Conservation (phyloP, 345 rosid genomes). For the Iberis pinnata region DNA sequence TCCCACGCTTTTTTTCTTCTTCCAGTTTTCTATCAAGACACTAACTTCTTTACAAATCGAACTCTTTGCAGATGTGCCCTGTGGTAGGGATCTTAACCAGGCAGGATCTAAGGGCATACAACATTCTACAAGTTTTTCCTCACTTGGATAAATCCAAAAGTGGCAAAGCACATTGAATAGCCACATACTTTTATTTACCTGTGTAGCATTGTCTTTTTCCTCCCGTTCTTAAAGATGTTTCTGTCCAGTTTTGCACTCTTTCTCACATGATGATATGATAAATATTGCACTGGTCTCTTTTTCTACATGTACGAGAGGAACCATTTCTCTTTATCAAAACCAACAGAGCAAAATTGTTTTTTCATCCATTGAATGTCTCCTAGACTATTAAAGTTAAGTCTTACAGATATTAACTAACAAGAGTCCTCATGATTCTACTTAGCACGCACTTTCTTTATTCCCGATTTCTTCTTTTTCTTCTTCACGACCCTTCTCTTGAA, state of each 20-base stretch:
- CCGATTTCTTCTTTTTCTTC: constrained; percentile 58
- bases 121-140: constrained; percentile 69
- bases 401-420: constrained; percentile 16
- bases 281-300: constrained; percentile 15
- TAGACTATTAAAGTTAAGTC: constrained; percentile 7
- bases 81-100: constrained; percentile 73
- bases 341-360: constrained; percentile 26
- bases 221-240: constrained; percentile 24
- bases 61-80: constrained; percentile 47
- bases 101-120: constrained; percentile 70
- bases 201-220: constrained; percentile 18
- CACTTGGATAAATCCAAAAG: constrained; percentile 44
- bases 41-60: constrained; percentile 6
- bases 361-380: constrained; percentile 11
- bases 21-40: neutral
- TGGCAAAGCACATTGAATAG: constrained; percentile 29
- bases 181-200: constrained; percentile 12
- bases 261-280: constrained; percentile 17
- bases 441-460: constrained; percentile 39
- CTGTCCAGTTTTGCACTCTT: constrained; percentile 35
- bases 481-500: constrained; percentile 50
- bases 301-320: constrained; percentile 4
- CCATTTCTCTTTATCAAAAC: constrained; percentile 4
- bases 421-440: constrained; percentile 16
- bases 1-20: constrained; percentile 1